Evolutionary conservation across 352 stramenopile genomes (phyloP).

Genomic region (Globisporangium middletonii): DNA sequence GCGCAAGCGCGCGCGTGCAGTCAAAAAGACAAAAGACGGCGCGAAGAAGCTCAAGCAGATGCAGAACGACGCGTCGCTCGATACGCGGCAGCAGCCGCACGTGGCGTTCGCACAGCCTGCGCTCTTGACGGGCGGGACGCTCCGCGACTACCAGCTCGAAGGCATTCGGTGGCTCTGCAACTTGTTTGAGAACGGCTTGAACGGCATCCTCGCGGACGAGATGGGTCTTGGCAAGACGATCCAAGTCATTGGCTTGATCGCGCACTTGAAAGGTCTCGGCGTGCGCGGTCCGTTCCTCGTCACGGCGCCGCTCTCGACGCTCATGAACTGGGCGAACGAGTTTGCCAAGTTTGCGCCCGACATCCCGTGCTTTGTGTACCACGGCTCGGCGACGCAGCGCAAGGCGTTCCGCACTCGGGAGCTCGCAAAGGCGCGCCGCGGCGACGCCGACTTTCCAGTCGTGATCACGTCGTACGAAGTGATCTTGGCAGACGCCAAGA

Average conservation of each 20-base stretch:
- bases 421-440: slow-evolving; percentile 45
- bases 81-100: slow-evolving; percentile 33
- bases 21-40: slow-evolving; percentile 32
- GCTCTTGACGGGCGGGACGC: slow-evolving; percentile 66
- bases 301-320: slow-evolving; percentile 95
- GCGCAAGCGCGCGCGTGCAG: slow-evolving; percentile 31
- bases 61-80: slow-evolving; percentile 41
- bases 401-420: slow-evolving; percentile 37
- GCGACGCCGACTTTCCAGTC: slow-evolving; percentile 70
- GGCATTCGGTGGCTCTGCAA: slow-evolving; percentile 96
- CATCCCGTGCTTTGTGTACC: slow-evolving; percentile 97
- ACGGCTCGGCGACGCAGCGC: slow-evolving; percentile 79
- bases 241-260: slow-evolving; percentile 91
- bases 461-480: slow-evolving; percentile 88
- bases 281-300: slow-evolving; percentile 95
- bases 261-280: slow-evolving; percentile 89
- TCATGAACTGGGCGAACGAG: slow-evolving; percentile 97
- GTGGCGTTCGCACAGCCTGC: slow-evolving; percentile 62
- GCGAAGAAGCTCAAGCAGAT: slow-evolving; percentile 70
- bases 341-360: slow-evolving; percentile 73
- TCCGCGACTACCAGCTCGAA: slow-evolving; percentile 96
- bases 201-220: slow-evolving; percentile 87
- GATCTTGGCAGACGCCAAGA: slow-evolving; percentile 68
- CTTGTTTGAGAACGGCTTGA: slow-evolving; percentile 96
- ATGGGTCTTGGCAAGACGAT: slow-evolving; percentile 92